A percentile compares a stretch with the other conserved stretches of the same genome.
These are phyloP conservation scores for Ustilago bromivora DNA, from an alignment of 1,284 basidiomycete genomes.

Conservation along the genomic window DNA sequence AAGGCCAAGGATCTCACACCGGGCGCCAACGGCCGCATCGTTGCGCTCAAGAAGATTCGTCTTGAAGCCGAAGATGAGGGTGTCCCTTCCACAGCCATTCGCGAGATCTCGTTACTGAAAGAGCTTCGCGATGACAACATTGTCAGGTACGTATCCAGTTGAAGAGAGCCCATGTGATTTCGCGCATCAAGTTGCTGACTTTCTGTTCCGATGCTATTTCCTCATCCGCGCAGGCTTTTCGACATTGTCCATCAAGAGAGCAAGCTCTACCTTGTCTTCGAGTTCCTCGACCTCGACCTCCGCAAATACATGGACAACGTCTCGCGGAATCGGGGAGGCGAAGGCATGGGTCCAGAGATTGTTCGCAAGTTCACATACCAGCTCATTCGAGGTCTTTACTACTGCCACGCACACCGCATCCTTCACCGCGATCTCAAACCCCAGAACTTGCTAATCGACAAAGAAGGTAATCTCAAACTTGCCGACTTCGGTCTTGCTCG, in stretches of 20 bases:
- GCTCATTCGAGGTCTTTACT: slow-evolving; percentile 86
- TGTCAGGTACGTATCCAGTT: slow-evolving; percentile 72
- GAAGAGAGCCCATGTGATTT: no score
- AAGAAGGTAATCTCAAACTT: slow-evolving; percentile 73
- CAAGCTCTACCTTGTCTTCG: slow-evolving; percentile 96
- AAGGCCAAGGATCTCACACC: slow-evolving; percentile 71
- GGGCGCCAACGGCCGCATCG: slow-evolving; percentile 76
- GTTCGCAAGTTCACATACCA: slow-evolving; percentile 94
- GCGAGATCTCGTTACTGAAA: slow-evolving; percentile 96
- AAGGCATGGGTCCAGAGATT: slow-evolving; percentile 78
- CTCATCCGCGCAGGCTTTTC: slow-evolving; percentile 77
- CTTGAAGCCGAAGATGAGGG: slow-evolving; percentile 98
- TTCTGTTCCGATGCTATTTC: background rate
- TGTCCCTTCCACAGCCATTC: slow-evolving; percentile 95
- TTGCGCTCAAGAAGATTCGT: slow-evolving; percentile 87
- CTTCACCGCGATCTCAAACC: slow-evolving; percentile 97
- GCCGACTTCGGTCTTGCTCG: slow-evolving; percentile 96
- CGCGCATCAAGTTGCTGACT: background rate
- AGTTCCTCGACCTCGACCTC: slow-evolving; percentile 92
- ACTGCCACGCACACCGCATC: slow-evolving; percentile 95
- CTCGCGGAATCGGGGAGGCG: slow-evolving; percentile 70
- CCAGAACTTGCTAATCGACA: slow-evolving; percentile 95
- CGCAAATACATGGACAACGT: slow-evolving; percentile 92
- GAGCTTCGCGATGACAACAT: slow-evolving; percentile 96
- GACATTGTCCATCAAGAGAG: slow-evolving; percentile 98